These are phyloP conservation scores for Colletotrichum liriopes DNA, from an alignment of 2,329 filamentous ascomycete species.

Conservation along the genomic window DNA sequence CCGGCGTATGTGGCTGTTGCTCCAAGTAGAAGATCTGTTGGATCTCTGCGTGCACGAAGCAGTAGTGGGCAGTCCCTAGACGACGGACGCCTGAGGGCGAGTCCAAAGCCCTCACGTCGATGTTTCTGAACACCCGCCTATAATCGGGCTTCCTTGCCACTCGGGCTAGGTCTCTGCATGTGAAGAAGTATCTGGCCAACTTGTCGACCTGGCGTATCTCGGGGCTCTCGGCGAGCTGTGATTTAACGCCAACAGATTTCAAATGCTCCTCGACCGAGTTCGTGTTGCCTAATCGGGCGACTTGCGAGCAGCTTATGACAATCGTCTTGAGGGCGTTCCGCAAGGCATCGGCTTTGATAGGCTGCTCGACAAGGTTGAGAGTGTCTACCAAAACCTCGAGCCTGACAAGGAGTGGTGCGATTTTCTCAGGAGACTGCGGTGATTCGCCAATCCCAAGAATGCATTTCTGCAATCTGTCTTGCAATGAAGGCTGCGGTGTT, in stretches of 20 bases:
- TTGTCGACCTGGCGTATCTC: conserved; percentile 20
- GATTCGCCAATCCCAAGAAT: not conserved
- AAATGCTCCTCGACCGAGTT: conserved; percentile 16
- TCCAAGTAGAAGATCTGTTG: conserved; percentile 15
- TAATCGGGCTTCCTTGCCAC: not conserved
- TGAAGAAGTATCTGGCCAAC: conserved; percentile 20
- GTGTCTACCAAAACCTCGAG: conserved; percentile 1
- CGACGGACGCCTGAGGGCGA: not conserved
- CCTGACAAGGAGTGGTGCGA: not conserved
- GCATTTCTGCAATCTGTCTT: conserved; percentile 5
- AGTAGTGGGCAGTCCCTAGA: not conserved
- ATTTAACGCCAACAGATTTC: conserved; percentile 2
- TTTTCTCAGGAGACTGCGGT: not conserved
- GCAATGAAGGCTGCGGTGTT: conserved; percentile 5
- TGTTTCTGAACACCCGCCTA: conserved; percentile 5
- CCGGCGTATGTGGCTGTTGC: not conserved
- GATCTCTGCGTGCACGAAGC: conserved; percentile 19
- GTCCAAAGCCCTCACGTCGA: conserved; percentile 10
- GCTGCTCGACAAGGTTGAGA: conserved; percentile 9
- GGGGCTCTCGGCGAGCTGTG: not conserved
- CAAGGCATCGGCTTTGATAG: not conserved
- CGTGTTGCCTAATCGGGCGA: conserved; percentile 6
- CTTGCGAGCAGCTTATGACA: conserved; percentile 6
- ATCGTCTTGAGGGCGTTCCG: conserved; percentile 9
- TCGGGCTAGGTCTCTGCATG: conserved; percentile 15